Percentiles rank a stretch among this genome's conserved stretches.
Evolutionary conservation across 2,329 filamentous ascomycete species (phyloP).

Genomic region (Metarhizium guizhouense): DNA sequence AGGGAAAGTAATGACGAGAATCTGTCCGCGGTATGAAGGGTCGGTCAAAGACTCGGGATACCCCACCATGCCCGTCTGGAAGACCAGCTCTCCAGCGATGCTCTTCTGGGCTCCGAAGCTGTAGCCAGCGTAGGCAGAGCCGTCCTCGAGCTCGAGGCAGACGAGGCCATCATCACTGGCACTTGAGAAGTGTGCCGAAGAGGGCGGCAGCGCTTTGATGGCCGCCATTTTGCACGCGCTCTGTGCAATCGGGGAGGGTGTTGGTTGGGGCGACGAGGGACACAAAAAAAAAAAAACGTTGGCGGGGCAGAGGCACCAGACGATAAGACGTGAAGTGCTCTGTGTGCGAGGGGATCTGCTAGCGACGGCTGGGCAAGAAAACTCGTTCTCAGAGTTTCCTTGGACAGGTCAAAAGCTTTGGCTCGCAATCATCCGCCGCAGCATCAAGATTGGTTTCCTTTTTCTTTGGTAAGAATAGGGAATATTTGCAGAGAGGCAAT

Average conservation of each 20-base stretch:
- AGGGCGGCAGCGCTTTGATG: slow-evolving; percentile 37
- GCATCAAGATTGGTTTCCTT: slow-evolving; percentile 8
- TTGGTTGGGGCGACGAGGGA: not conserved
- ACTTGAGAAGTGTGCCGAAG: slow-evolving; percentile 49
- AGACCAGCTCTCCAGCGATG: slow-evolving; percentile 93
- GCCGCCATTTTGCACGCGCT: slow-evolving; percentile 20
- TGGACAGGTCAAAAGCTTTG: slow-evolving; percentile 26
- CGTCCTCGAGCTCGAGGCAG: slow-evolving; percentile 89
- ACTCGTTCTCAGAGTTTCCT: slow-evolving; percentile 29
- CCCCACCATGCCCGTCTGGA: slow-evolving; percentile 98
- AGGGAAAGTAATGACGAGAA: slow-evolving; percentile 92
- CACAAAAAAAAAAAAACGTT: not conserved
- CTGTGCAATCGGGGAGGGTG: not conserved
- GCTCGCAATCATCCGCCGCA: slow-evolving; percentile 28
- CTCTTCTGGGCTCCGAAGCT: slow-evolving; percentile 96
- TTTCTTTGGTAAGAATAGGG: not conserved
- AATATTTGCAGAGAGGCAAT: slow-evolving; percentile 7
- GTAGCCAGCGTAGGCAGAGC: slow-evolving; percentile 83
- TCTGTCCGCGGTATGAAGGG: slow-evolving; percentile 83
- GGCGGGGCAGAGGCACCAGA: slow-evolving; percentile 19
- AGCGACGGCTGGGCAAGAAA: slow-evolving; percentile 26
- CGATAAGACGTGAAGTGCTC: slow-evolving; percentile 5
- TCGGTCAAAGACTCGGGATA: slow-evolving; percentile 92
- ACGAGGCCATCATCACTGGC: slow-evolving; percentile 53
- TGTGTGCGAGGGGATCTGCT: slow-evolving; percentile 18